Evolutionary conservation across 108 stramenopile species (phyloP), one percentile per base, ranked within the genome.

Genomic region (Conticribra weissflogii): DNA sequence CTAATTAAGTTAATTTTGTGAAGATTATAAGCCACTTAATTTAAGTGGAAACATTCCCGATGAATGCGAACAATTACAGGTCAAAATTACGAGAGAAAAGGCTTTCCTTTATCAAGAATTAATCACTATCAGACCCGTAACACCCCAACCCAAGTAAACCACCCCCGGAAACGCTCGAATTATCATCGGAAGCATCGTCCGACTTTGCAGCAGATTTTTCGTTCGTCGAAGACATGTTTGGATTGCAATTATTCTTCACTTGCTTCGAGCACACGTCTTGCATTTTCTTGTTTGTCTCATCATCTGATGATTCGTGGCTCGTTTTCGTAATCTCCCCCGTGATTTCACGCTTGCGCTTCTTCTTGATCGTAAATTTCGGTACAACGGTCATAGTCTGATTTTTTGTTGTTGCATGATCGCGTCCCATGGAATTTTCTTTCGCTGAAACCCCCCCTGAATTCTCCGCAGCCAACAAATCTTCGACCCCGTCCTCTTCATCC

Each of bases 51-150:
- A n/a, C n/a, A n/a, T n/a, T n/a, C n/a, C n/a, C n/a, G n/a, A n/a
- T n/a, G n/a, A n/a, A n/a, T n/a, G n/a, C n/a, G n/a, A n/a, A n/a
- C n/a, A n/a, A n/a, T n/a, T n/a, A n/a, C n/a, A n/a, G n/a, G n/a
- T n/a, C n/a, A n/a, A n/a, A n/a, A n/a, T n/a, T n/a, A n/a, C n/a
- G n/a, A n/a, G n/a, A n/a, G n/a, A n/a, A n/a, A n/a, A n/a, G n/a
- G n/a, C n/a, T n/a, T n/a, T n/a, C n/a, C n/a, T n/a, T n/a, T n/a
- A n/a, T n/a, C n/a, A n/a, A n/a, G n/a, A n/a, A n/a, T 12, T 41
- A 41, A 65, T 81, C 79, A 33, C 58, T 60, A 30, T 75, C 74
- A 15, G 89, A 88, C 19, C 87, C 88, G 51, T 92, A 92, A 18
- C 82, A 85, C 45, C 76, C 81, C 25, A 92, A 54, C 28, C 83